phyloP scores from a whole-genome alignment of 202 grass and related monocot species.

The Elaeis oleifera region DNA sequence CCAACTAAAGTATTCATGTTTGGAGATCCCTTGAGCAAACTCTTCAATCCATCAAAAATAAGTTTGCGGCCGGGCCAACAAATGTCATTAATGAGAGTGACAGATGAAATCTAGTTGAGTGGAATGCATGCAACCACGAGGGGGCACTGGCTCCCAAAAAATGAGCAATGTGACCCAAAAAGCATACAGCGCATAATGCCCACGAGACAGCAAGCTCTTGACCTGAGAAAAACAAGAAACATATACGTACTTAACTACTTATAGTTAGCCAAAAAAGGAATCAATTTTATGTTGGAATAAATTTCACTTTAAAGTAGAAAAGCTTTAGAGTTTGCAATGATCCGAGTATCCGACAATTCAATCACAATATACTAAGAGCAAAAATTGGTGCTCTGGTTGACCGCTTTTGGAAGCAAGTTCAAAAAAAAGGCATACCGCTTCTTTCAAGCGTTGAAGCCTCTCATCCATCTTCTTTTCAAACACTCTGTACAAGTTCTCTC shows the following conservation, averaged over 20 bases:
- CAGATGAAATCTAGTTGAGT: conserved; percentile 88
- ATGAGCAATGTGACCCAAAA: conserved; percentile 82
- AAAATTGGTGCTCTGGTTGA: too few species aligned
- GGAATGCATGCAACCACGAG: conserved; percentile 51
- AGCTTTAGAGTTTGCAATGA: not conserved
- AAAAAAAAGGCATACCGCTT: conserved; percentile 51
- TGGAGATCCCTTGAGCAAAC: conserved; percentile 60
- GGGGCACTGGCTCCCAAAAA: conserved; percentile 53
- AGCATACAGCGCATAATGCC: conserved; percentile 86
- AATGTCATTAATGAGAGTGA: conserved; percentile 92
- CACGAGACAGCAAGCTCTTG: conserved; percentile 89
- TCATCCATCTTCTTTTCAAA: conserved; percentile 85
- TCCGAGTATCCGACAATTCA: too few species aligned
- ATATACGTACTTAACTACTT: too few species aligned
- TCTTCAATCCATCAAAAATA: conserved; percentile 77
- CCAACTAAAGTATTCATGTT: conserved; percentile 98
- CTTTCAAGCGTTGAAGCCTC: conserved; percentile 72
- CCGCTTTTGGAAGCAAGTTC: conserved; percentile 13
- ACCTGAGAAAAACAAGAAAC: conserved; percentile 45
- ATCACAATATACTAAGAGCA: too few species aligned
- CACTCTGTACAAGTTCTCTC: conserved; percentile 41
- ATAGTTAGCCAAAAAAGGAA: too few species aligned
- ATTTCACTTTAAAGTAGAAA: not conserved
- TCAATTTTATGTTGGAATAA: not conserved
- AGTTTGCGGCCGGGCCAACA: conserved; percentile 69